Percentiles rank a stretch among this genome's conserved stretches.
Conservation (phyloP, 2,329 filamentous ascomycete species). For the Apiospora phragmitis region DNA sequence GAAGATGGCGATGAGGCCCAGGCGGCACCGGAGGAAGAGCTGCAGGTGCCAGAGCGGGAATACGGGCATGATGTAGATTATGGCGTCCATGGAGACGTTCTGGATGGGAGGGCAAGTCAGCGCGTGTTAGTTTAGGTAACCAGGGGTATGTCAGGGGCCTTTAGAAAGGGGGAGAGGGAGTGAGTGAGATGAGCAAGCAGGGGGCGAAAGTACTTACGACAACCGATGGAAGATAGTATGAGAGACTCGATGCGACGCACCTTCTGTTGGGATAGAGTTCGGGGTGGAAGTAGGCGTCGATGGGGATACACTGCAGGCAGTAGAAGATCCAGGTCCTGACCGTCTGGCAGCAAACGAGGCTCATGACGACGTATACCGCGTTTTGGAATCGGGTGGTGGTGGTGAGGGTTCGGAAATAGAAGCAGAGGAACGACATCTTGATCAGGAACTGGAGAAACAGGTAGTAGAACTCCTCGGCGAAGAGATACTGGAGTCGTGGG, state of each 20-base stretch:
- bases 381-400: slow-evolving; percentile 24
- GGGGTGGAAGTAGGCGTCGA: slow-evolving; percentile 30
- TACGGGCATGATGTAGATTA: slow-evolving; percentile 30
- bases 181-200: too few species aligned
- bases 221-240: background rate
- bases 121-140: background rate
- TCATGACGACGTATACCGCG: slow-evolving; percentile 27
- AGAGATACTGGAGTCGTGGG: slow-evolving; percentile 22
- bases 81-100: slow-evolving; percentile 21
- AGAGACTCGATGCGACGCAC: slow-evolving; percentile 19
- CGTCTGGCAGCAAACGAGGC: slow-evolving; percentile 23
- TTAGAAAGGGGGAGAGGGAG: too few species aligned
- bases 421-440: slow-evolving; percentile 34
- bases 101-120: background rate
- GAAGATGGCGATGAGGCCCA: slow-evolving; percentile 26
- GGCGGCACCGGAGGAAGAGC: slow-evolving; percentile 34
- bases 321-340: slow-evolving; percentile 30
- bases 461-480: slow-evolving; percentile 33
- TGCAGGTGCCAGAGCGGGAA: slow-evolving; percentile 45
- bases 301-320: slow-evolving; percentile 31
- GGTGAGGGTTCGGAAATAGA: slow-evolving; percentile 32
- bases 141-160: too few species aligned
- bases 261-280: slow-evolving; percentile 24
- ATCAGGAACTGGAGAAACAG: slow-evolving; percentile 31
- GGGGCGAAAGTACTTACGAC: background rate